Base-by-base conservation (phyloP, 1,284 basidiomycete species). In the Farysia itapuensis region DNA sequence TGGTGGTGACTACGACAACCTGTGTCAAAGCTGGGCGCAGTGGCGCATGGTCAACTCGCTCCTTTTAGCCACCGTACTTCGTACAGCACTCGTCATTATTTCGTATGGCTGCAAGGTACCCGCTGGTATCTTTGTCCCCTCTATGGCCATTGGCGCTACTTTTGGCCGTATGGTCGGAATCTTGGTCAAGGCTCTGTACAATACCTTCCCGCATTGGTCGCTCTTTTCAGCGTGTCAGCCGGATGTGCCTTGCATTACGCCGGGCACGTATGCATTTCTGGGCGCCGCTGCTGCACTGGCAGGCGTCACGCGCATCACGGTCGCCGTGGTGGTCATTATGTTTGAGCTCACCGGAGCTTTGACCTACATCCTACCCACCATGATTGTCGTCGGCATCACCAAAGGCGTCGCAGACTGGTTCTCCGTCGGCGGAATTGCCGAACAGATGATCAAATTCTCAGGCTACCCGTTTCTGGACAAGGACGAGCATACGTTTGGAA, bases 241-340 rank as follows among this genome's bases (percentile, higher is more conserved):
- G 1, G 90, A 97, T 74, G 84, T 88, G 12, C 92, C 92, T 0
- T 99, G 95, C 72, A 98, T 99, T 70, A 97, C 94, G 0, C 95
- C 95, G 0, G 95, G 95, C 12, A 98, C 94, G 30, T 67, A 43
- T 35, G 38, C 57, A n/a, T 44, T 63, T 49, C 46, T 61, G 24
- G 51, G 64, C 22, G 60, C 61, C 5, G 65, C 67, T 5, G 64
- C 43, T 18, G 54, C 64, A 2, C 50, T 67, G 15, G 52, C 53
- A 25, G 95, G 95, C 20, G 86, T 99, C 41, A 98, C 96, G 81
- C 84, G 93, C 56, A 90, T 97, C 56, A 98, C 95, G 0, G 90
- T 98, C 18, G 91, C 93, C 0, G 92, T 99, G 2, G 95, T 97
- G 2, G 95, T 98, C 42, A 96, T 99, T 79, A 98, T 98, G 93